phyloP scores from a whole-genome alignment of 192 early-diverging fungal species.

The Rhizophagus sp. region DNA sequence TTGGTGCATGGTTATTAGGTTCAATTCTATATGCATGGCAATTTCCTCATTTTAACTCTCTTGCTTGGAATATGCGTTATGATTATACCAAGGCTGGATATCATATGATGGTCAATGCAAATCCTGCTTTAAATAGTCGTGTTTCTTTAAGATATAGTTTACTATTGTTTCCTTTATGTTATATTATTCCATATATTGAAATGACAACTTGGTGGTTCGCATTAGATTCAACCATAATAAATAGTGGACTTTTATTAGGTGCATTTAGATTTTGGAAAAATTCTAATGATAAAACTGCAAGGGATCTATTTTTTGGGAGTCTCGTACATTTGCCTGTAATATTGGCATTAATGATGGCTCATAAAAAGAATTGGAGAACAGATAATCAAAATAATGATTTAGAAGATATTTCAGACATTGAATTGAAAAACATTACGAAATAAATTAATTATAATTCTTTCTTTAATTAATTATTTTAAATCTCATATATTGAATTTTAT shows the following conservation, averaged over 20 bases:
- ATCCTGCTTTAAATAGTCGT: constrained; percentile 85
- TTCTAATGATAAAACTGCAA: constrained; percentile 77
- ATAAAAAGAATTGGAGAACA: constrained; percentile 61
- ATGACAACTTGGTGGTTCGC: constrained; percentile 81
- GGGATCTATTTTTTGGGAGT: constrained; percentile 89
- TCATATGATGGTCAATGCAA: constrained; percentile 89
- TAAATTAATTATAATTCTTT: too few species aligned
- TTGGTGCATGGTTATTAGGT: constrained; percentile 82
- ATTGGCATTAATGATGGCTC: constrained; percentile 85
- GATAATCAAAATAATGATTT: constrained; percentile 30
- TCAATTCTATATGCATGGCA: constrained; percentile 93
- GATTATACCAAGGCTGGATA: constrained; percentile 99
- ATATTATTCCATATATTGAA: constrained; percentile 62
- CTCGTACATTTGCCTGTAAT: constrained; percentile 86
- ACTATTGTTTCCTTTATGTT: constrained; percentile 71
- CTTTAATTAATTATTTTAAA: too few species aligned
- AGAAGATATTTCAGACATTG: background rate
- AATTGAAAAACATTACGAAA: background rate
- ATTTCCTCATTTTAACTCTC: constrained; percentile 97
- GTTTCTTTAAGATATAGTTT: constrained; percentile 82
- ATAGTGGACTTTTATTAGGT: constrained; percentile 68
- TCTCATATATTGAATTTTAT: too few species aligned
- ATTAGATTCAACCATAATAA: constrained; percentile 72
- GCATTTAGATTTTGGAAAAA: constrained; percentile 81
- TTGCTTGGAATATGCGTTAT: constrained; percentile 86